These are phyloP conservation scores for Fusarium torulosum DNA, from an alignment of 2,329 filamentous ascomycete species.

Conservation along the genomic window DNA sequence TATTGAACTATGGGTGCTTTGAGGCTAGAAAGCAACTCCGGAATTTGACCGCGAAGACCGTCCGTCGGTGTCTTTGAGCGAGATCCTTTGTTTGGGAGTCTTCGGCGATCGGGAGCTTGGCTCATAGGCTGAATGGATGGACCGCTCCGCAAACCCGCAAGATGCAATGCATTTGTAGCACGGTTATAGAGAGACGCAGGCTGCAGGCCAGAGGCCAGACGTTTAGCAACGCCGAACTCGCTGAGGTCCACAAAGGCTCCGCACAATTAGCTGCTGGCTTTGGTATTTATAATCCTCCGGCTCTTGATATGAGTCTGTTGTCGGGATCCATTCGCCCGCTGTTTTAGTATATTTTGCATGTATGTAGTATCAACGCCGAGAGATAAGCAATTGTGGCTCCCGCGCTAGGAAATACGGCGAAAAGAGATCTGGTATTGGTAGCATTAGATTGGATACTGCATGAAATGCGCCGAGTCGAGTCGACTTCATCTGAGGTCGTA, in stretches of 20 bases:
- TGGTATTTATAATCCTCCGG: conserved; percentile 50
- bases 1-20: neutral
- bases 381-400: conserved; percentile 44
- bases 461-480: conserved; percentile 30
- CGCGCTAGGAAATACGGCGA: conserved; percentile 42
- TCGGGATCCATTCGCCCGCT: conserved; percentile 36
- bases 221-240: conserved; percentile 41
- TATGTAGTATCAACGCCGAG: conserved; percentile 22
- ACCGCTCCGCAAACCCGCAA: conserved; percentile 42
- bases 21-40: conserved; percentile 27
- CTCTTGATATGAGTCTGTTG: conserved; percentile 42
- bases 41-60: conserved; percentile 29
- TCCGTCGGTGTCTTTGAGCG: conserved; percentile 31
- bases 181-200: conserved; percentile 13
- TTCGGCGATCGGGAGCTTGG: conserved; percentile 41
- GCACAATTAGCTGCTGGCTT: conserved; percentile 41
- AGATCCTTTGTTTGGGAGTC: conserved; percentile 15
- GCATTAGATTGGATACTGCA: conserved; percentile 9
- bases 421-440: conserved; percentile 22
- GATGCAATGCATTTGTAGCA: conserved; percentile 6
- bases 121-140: conserved; percentile 28
- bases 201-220: conserved; percentile 13
- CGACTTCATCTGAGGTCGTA: neutral
- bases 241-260: conserved; percentile 43
- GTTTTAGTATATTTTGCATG: conserved; percentile 26